These are phyloP conservation scores for Rhizopus arrhizus DNA, from an alignment of 371 early-diverging fungal genomes.

Conservation along the genomic window DNA sequence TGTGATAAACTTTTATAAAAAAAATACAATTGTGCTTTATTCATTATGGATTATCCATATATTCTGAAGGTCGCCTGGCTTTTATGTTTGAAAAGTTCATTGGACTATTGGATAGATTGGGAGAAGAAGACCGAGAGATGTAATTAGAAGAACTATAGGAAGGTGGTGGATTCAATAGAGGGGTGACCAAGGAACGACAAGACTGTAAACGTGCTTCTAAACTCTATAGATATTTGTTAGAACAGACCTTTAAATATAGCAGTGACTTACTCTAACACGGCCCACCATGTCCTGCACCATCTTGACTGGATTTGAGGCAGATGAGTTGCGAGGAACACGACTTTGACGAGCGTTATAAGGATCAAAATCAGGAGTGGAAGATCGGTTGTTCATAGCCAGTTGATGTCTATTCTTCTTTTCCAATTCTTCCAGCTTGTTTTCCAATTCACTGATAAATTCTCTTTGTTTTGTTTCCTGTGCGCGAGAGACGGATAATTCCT, in stretches of 20 bases:
- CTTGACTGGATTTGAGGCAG: conserved; percentile 59
- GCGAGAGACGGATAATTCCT: conserved; percentile 61
- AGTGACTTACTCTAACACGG: conserved; percentile 59
- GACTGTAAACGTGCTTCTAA: conserved; percentile 69
- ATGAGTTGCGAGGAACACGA: conserved; percentile 40
- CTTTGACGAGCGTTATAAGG: conserved; percentile 32
- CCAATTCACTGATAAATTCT: conserved; percentile 38
- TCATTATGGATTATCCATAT: conserved; percentile 28
- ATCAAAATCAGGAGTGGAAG: conserved; percentile 45
- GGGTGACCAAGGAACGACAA: conserved; percentile 68
- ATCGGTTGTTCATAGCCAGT: conserved; percentile 23
- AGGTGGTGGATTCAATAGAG: conserved; percentile 63
- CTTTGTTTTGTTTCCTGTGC: conserved; percentile 44
- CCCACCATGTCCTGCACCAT: conserved; percentile 76
- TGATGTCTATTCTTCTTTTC: conserved; percentile 41
- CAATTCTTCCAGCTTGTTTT: conserved; percentile 37
- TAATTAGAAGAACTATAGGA: conserved; percentile 48
- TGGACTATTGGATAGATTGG: conserved; percentile 40
- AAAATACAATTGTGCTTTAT: neutral
- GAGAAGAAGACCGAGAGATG: conserved; percentile 35
- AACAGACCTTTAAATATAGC: neutral
- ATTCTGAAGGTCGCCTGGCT: conserved; percentile 49
- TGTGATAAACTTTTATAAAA: too few relatives aligned
- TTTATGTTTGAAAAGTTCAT: conserved; percentile 48
- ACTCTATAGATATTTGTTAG: conserved; percentile 26